Conservation (phyloP, 2,329 filamentous ascomycete genomes). For the Aspergillus quadrilineatus region DNA sequence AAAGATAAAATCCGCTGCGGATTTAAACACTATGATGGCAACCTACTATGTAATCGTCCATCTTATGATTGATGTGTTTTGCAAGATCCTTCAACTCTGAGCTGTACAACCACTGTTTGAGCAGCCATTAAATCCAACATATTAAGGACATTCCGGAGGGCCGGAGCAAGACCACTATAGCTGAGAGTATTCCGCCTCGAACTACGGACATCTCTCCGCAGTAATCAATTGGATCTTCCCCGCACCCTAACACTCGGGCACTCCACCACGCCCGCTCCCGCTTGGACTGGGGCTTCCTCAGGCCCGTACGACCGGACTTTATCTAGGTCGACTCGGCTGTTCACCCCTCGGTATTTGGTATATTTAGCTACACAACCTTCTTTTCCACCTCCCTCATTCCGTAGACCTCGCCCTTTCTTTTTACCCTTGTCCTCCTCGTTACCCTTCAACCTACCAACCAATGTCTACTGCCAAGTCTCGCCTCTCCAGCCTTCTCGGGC, state of each 20-base stretch:
- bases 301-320: neutral
- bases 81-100: too few species aligned
- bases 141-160: too few species aligned
- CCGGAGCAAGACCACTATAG: neutral
- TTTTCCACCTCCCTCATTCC: neutral
- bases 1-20: neutral
- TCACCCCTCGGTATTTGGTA: neutral
- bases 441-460: neutral
- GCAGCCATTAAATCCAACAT: too few species aligned
- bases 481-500: slow-evolving; percentile 31
- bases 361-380: neutral
- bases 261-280: neutral
- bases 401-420: neutral
- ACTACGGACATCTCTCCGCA: neutral
- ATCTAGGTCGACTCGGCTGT: too few species aligned
- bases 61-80: too few species aligned
- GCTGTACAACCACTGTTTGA: too few species aligned
- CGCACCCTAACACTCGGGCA: neutral
- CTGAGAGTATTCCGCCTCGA: neutral
- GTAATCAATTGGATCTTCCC: neutral
- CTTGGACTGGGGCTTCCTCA: neutral
- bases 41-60: too few species aligned
- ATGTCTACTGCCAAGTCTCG: slow-evolving; percentile 32
- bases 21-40: too few species aligned
- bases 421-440: neutral